Conservation (phyloP, 768 basidiomycete genomes). For the Tricholoma furcatifolium region DNA sequence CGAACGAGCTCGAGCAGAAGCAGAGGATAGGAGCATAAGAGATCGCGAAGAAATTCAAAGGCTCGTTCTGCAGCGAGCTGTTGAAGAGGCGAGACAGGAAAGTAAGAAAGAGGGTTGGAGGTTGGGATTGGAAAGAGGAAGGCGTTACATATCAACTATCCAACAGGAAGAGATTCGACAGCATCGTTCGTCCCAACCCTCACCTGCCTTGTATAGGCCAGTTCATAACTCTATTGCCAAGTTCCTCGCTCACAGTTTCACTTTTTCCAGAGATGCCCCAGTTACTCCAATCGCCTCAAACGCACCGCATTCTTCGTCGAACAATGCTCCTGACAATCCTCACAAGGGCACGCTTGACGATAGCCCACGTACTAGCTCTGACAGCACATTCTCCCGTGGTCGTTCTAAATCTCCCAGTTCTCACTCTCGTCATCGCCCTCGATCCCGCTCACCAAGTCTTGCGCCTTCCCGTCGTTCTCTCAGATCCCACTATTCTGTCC, state of each 20-base stretch:
- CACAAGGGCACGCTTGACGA: too few relatives aligned
- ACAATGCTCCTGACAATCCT: too few relatives aligned
- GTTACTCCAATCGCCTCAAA: too few relatives aligned
- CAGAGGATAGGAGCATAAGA: conserved; percentile 44
- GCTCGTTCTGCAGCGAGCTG: conserved; percentile 43
- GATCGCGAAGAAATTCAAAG: conserved; percentile 45
- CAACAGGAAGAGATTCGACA: neutral
- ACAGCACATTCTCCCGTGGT: too few relatives aligned
- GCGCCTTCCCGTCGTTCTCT: conserved; percentile 18
- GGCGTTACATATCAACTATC: conserved; percentile 13
- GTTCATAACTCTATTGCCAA: too few relatives aligned
- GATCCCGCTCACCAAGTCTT: conserved; percentile 13
- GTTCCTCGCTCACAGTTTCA: too few relatives aligned
- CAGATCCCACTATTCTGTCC: conserved; percentile 26
- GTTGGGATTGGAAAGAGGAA: conserved; percentile 40
- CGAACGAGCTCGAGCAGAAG: conserved; percentile 46
- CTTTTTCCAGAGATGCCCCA: too few relatives aligned
- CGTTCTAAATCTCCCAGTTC: too few relatives aligned
- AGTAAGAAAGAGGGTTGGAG: conserved; percentile 51
- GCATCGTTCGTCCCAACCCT: neutral
- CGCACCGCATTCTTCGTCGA: too few relatives aligned
- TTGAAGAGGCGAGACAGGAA: conserved; percentile 52
- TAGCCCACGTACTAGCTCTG: too few relatives aligned
- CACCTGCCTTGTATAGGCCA: too few relatives aligned
- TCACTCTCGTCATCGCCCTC: neutral